These are phyloP conservation scores for Solanum chilense DNA, from an alignment of 257 asterid species.

Conservation along the genomic window DNA sequence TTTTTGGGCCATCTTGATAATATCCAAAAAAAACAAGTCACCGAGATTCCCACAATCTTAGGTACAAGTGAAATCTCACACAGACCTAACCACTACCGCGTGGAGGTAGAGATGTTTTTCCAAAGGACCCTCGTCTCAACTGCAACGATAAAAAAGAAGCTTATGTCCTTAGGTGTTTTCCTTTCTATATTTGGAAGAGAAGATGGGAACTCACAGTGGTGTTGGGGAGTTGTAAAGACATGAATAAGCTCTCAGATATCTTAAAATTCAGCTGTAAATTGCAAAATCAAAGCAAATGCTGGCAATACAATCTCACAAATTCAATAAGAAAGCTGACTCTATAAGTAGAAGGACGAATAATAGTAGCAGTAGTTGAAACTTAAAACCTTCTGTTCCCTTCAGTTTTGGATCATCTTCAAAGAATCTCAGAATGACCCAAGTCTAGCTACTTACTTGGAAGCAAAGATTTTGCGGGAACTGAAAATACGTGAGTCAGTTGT, in stretches of 20 bases:
- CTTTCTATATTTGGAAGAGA: too few species aligned
- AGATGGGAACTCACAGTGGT: too few species aligned
- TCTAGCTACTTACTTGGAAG: too few species aligned
- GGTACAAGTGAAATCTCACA: neutral
- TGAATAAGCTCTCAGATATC: neutral
- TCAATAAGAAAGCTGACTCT: neutral
- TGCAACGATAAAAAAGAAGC: neutral
- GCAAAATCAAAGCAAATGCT: neutral
- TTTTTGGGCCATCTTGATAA: neutral
- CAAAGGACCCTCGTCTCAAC: neutral
- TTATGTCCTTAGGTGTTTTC: too few species aligned
- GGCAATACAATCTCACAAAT: neutral
- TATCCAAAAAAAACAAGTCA: neutral
- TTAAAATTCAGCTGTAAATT: neutral
- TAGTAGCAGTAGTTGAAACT: neutral
- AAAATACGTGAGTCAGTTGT: neutral
- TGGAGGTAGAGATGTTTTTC: neutral
- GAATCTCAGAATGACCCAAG: too few species aligned
- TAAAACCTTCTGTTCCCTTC: neutral
- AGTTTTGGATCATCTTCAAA: too few species aligned
- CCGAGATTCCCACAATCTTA: neutral
- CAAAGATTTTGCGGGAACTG: neutral
- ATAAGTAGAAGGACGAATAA: neutral
- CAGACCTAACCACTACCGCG: neutral
- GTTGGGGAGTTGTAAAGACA: neutral